These are phyloP conservation scores for Thelonectria olida DNA, from an alignment of 2,329 filamentous ascomycete species.

Conservation along the genomic window DNA sequence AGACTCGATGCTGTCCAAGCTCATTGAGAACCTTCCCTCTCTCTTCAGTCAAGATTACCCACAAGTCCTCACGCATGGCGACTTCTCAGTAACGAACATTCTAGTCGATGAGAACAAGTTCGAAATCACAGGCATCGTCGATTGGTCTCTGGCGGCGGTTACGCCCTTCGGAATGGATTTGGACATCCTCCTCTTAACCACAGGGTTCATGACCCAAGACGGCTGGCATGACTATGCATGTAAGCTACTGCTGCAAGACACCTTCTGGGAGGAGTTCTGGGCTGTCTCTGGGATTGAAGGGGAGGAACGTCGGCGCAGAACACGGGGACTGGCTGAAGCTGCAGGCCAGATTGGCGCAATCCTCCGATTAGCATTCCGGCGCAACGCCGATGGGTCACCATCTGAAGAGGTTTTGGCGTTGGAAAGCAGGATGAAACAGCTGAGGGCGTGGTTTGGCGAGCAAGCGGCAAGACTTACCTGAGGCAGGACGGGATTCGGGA, in stretches of 20 bases:
- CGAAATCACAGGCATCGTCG: slow-evolving; percentile 40
- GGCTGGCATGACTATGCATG: slow-evolving; percentile 43
- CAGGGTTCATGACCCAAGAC: slow-evolving; percentile 36
- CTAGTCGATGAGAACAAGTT: slow-evolving; percentile 37
- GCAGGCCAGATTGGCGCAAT: slow-evolving; percentile 39
- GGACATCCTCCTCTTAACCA: slow-evolving; percentile 38
- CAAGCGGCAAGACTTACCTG: slow-evolving; percentile 7
- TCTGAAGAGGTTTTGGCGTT: slow-evolving; percentile 29
- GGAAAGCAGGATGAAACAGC: slow-evolving; percentile 24
- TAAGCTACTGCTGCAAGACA: slow-evolving; percentile 23
- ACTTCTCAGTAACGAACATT: slow-evolving; percentile 44
- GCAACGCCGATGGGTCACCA: slow-evolving; percentile 37
- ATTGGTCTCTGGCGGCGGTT: slow-evolving; percentile 41
- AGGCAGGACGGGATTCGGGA: background rate
- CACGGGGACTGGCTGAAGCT: slow-evolving; percentile 30
- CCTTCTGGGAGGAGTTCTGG: slow-evolving; percentile 45
- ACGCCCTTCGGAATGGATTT: slow-evolving; percentile 36
- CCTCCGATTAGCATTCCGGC: slow-evolving; percentile 38
- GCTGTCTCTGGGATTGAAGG: slow-evolving; percentile 30
- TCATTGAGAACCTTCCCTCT: slow-evolving; percentile 31
- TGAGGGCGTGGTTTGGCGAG: slow-evolving; percentile 30
- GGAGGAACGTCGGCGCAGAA: slow-evolving; percentile 23
- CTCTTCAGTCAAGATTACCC: slow-evolving; percentile 41
- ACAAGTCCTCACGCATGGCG: slow-evolving; percentile 41
- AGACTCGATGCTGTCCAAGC: slow-evolving; percentile 21